Conservation (phyloP, 257 asterid genomes). For the Forsythia viridissima region DNA sequence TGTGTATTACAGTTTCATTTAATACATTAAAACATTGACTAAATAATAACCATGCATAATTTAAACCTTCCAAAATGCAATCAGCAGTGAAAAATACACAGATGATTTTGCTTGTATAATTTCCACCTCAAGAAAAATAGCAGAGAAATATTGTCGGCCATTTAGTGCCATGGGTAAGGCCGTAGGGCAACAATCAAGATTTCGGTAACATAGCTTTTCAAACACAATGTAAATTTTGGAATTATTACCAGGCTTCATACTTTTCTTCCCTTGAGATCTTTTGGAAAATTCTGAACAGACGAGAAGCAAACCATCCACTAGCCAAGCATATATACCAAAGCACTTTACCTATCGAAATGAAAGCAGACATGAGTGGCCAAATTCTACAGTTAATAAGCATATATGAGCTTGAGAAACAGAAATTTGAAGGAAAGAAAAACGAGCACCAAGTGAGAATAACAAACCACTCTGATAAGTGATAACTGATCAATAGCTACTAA, state of each 20-base stretch:
- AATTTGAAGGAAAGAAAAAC: background rate
- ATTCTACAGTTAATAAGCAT: background rate
- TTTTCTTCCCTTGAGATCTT: background rate
- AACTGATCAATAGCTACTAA: background rate
- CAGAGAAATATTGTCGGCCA: background rate
- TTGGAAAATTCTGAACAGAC: background rate
- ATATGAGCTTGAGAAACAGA: background rate
- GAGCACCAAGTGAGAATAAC: background rate
- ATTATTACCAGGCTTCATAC: background rate
- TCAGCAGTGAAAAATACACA: background rate
- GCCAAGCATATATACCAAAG: background rate
- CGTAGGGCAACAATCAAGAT: background rate
- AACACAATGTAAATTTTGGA: background rate
- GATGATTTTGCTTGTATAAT: background rate
- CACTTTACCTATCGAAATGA: background rate
- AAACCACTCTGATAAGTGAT: background rate
- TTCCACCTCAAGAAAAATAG: background rate
- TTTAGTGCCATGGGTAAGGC: background rate
- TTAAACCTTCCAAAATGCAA: background rate
- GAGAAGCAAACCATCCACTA: background rate
- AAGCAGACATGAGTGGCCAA: background rate
- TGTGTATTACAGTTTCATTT: background rate
- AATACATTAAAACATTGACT: background rate
- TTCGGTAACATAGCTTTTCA: background rate
- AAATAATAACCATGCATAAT: background rate